Conservation (phyloP, 306 rosid genomes). For the Vigna angularis region DNA sequence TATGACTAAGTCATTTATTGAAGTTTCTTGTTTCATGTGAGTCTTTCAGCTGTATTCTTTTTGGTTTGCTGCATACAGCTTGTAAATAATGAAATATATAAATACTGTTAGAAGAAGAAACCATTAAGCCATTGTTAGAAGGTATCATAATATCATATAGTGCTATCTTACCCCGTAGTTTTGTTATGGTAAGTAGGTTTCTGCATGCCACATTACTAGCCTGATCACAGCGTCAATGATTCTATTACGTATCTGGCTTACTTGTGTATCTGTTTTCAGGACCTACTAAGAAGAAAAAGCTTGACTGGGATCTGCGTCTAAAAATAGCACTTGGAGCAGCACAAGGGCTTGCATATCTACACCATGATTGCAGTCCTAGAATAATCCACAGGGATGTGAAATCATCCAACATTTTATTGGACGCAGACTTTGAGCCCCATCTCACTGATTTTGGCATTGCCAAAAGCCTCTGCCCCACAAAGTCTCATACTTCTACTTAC, state of each 20-base stretch:
- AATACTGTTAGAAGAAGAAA: neutral
- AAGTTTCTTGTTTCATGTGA: slow-evolving; percentile 6
- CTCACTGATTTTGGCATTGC: slow-evolving; percentile 97
- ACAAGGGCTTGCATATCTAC: slow-evolving; percentile 91
- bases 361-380: slow-evolving; percentile 92
- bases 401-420: slow-evolving; percentile 89
- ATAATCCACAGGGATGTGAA: slow-evolving; percentile 95
- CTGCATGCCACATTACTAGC: neutral
- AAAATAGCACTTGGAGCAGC: slow-evolving; percentile 92
- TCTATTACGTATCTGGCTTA: neutral
- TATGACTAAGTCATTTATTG: neutral
- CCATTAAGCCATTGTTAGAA: neutral
- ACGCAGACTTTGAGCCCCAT: slow-evolving; percentile 86
- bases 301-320: slow-evolving; percentile 83
- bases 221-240: neutral
- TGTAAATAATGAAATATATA: neutral
- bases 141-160: neutral
- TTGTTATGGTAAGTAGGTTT: neutral
- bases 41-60: neutral
- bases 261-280: slow-evolving; percentile 51
- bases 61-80: neutral
- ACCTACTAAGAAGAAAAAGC: slow-evolving; percentile 71
- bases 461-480: slow-evolving; percentile 78
- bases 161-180: neutral
- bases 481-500: slow-evolving; percentile 84